These are phyloP conservation scores for Quercus mongolica DNA, from an alignment of 306 rosid species.

Conservation along the genomic window DNA sequence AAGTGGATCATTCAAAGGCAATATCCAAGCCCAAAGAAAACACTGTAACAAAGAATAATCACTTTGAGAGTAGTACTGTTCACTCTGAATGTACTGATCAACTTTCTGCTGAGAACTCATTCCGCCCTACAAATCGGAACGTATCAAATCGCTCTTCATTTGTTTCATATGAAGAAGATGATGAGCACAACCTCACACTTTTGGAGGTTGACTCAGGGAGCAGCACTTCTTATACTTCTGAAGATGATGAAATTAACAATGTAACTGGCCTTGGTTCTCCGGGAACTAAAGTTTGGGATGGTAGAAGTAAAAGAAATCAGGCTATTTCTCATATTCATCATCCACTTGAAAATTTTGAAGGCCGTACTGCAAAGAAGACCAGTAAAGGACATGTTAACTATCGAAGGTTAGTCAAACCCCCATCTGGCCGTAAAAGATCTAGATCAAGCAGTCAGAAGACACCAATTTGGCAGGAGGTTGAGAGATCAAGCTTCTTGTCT, in stretches of 20 bases:
- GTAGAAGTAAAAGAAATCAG: conserved; percentile 73
- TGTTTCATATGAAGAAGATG: conserved; percentile 41
- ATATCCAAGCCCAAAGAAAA: conserved; percentile 43
- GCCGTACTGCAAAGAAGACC: conserved; percentile 47
- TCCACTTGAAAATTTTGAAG: conserved; percentile 80
- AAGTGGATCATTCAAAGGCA: conserved; percentile 35
- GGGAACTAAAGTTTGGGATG: conserved; percentile 95
- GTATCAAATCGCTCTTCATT: conserved; percentile 30
- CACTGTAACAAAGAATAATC: conserved; percentile 34
- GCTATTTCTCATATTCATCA: conserved; percentile 79
- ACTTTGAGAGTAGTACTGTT: conserved; percentile 35
- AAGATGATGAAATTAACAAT: conserved; percentile 62
- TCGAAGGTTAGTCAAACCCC: conserved; percentile 44
- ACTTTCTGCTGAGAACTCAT: conserved; percentile 27
- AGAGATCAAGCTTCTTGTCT: conserved; percentile 90
- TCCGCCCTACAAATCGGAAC: conserved; percentile 31
- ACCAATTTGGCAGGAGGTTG: conserved; percentile 82
- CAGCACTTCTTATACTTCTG: conserved; percentile 74
- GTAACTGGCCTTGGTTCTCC: conserved; percentile 94
- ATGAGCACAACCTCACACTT: conserved; percentile 34
- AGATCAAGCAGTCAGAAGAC: conserved; percentile 45
- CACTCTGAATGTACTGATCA: conserved; percentile 38
- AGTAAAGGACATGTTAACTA: conserved; percentile 50
- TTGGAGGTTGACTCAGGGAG: conserved; percentile 61
- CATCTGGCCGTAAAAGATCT: conserved; percentile 64